Conservation (phyloP, 306 rosid species). For the Prunus persica region Prunus_persica_NCBIv2 NC_034009.1:37207501-37208000, state of each 20-base stretch:
- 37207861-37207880: no score
- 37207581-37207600: neutral
- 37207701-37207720: neutral
- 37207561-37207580: neutral
- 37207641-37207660: neutral
- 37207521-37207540: neutral
- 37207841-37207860: no score
- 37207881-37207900: no score
- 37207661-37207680: neutral
- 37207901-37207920: no score
- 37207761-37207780: neutral
- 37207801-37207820: no score
- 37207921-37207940: no score
- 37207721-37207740: neutral
- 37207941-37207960: no score
- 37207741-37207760: neutral
- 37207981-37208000: no score
- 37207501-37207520: neutral
- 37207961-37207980: no score
- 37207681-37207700: neutral
- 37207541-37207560: neutral
- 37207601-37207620: neutral
- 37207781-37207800: neutral
- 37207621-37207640: neutral
- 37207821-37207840: neutral